Percentiles rank a stretch among this genome's conserved stretches.
These are phyloP conservation scores for Fusarium pininemorale DNA, from an alignment of 2,329 filamentous ascomycete genomes.

Conservation along the genomic window DNA sequence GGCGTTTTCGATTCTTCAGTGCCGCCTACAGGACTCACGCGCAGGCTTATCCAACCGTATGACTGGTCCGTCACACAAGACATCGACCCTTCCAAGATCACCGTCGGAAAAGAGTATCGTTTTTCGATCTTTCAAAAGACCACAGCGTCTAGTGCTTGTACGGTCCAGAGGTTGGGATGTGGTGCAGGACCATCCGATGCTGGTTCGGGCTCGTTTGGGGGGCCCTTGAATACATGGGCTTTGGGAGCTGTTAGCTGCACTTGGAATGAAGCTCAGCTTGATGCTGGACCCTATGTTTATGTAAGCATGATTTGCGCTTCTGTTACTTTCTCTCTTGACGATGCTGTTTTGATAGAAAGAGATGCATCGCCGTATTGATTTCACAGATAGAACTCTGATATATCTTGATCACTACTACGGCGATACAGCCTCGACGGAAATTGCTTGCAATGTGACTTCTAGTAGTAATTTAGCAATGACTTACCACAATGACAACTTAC, in stretches of 20 bases:
- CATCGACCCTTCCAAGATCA: background rate
- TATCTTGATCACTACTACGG: fast-evolving
- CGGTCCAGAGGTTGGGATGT: fast-evolving
- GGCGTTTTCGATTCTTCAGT: background rate
- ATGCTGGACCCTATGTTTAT: background rate
- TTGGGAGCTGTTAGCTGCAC: background rate
- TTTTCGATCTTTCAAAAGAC: background rate
- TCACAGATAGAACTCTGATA: background rate
- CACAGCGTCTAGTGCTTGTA: background rate
- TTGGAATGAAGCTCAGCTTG: background rate
- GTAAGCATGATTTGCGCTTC: background rate
- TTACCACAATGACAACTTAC: too few species aligned
- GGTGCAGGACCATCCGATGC: fast-evolving
- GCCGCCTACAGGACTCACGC: background rate
- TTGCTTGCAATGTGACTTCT: background rate
- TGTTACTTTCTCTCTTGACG: background rate
- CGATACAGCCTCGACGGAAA: fast-evolving
- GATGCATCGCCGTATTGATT: background rate
- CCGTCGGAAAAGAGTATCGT: background rate
- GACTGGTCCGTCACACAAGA: background rate
- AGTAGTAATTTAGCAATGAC: background rate
- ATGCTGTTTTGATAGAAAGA: background rate
- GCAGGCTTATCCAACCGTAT: background rate
- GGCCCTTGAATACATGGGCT: background rate
- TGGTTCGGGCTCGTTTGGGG: background rate